These are phyloP conservation scores for Geotrichum restrictum DNA, from an alignment of 1,139 yeast genomes.

Conservation along the genomic window DNA sequence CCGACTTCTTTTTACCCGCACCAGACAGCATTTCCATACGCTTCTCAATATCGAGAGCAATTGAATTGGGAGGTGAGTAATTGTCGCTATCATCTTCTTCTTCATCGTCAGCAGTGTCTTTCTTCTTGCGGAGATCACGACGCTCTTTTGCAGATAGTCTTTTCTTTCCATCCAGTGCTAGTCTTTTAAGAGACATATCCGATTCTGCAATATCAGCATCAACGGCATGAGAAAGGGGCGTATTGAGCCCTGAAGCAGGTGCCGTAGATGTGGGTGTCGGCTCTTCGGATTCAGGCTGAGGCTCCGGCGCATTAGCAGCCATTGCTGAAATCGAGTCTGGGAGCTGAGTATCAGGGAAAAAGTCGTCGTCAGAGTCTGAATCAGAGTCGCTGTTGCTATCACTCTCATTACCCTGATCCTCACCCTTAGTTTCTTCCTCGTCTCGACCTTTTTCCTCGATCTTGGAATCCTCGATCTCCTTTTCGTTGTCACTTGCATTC, in stretches of 20 bases:
- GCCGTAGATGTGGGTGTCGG: slow-evolving; percentile 3
- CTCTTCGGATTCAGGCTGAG: slow-evolving; percentile 16
- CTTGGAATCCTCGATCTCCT: slow-evolving; percentile 8
- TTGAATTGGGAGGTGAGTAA: slow-evolving; percentile 21
- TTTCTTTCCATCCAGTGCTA: slow-evolving; percentile 18
- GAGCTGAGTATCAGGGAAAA: slow-evolving; percentile 25
- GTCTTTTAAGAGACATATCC: neutral
- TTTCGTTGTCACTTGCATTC: slow-evolving; percentile 25
- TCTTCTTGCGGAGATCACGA: slow-evolving; percentile 15
- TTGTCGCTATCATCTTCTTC: slow-evolving; percentile 14
- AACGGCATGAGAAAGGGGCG: neutral
- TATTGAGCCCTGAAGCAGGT: no score
- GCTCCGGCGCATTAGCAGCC: slow-evolving; percentile 20
- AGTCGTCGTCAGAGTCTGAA: slow-evolving; percentile 25
- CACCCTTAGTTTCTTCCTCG: slow-evolving; percentile 25
- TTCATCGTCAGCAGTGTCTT: neutral
- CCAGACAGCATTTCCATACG: slow-evolving; percentile 15
- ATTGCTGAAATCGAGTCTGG: slow-evolving; percentile 23
- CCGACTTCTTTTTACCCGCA: neutral
- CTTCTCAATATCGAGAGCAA: slow-evolving; percentile 11
- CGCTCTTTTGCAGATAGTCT: slow-evolving; percentile 21
- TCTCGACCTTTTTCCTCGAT: slow-evolving; percentile 22
- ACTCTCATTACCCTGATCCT: slow-evolving; percentile 26
- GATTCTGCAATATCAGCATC: slow-evolving; percentile 10
- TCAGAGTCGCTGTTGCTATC: slow-evolving; percentile 30